A percentile compares a stretch with the other conserved stretches of the same genome.
phyloP scores from a whole-genome alignment of 805 yeast genomes.

The Nakazawaea sp. region DNA sequence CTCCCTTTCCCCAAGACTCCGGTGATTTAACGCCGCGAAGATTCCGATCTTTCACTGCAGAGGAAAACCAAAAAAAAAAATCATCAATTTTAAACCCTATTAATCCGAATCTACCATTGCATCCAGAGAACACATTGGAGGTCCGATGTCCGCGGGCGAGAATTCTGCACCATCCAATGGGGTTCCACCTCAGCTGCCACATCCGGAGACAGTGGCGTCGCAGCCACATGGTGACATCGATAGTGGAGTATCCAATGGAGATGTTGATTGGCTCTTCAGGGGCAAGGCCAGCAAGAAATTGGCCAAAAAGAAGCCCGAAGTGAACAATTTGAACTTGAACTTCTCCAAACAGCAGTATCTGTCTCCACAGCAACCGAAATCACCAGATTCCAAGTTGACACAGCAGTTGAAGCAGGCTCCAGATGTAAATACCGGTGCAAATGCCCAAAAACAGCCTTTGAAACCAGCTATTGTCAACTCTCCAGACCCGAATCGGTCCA shows the following conservation, averaged over 20 bases:
- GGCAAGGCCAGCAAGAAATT: slow-evolving; percentile 60
- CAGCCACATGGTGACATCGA: too few species aligned
- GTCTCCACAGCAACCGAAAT: slow-evolving; percentile 4
- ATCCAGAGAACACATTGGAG: too few species aligned
- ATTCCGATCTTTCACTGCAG: too few species aligned
- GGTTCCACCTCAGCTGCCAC: too few species aligned
- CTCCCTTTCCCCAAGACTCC: too few species aligned
- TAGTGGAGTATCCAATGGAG: slow-evolving; percentile 59
- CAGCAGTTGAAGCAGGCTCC: slow-evolving; percentile 3
- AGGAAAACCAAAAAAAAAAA: too few species aligned
- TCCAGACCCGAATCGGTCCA: background rate
- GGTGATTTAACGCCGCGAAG: too few species aligned
- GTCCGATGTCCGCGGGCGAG: too few species aligned
- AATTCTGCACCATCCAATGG: too few species aligned
- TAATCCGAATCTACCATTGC: too few species aligned
- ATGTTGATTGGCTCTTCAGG: slow-evolving; percentile 79
- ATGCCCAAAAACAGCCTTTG: slow-evolving; percentile 7
- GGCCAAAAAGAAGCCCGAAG: slow-evolving; percentile 32
- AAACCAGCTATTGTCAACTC: slow-evolving; percentile 8
- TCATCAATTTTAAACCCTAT: too few species aligned
- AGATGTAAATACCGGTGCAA: background rate
- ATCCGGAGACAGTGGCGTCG: too few species aligned
- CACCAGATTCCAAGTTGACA: slow-evolving; percentile 4
- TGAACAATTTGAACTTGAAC: slow-evolving; percentile 20
- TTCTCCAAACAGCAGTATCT: slow-evolving; percentile 2